Percentiles rank a stretch among this genome's conserved stretches.
Conservation (phyloP, 768 basidiomycete genomes). For the Cystofilobasidium bisporidii region DNA sequence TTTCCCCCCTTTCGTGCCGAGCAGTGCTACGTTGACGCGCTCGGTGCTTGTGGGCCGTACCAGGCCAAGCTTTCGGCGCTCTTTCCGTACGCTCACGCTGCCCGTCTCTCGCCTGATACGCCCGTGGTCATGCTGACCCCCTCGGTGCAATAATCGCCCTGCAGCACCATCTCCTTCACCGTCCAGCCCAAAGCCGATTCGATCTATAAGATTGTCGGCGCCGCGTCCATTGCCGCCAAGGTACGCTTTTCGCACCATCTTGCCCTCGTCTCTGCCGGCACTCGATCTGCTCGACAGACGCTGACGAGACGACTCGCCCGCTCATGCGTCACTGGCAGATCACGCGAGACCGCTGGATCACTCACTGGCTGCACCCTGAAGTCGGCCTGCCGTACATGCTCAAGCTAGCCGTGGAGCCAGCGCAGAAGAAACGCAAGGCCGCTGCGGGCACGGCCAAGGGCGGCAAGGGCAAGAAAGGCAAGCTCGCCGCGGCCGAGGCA, state of each 20-base stretch:
- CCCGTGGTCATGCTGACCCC: too few relatives aligned
- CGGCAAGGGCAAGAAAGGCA: constrained; percentile 25
- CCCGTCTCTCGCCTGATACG: too few relatives aligned
- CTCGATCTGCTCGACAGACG: too few relatives aligned
- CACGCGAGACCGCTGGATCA: constrained; percentile 26
- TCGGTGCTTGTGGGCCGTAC: constrained; percentile 78
- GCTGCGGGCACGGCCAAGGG: constrained; percentile 24
- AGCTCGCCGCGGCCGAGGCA: constrained; percentile 28
- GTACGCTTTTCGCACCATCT: too few relatives aligned
- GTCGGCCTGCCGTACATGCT: constrained; percentile 5
- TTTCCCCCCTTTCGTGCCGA: constrained; percentile 10
- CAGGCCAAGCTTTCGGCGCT: constrained; percentile 66
- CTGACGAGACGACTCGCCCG: too few relatives aligned
- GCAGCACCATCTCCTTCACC: constrained; percentile 65
- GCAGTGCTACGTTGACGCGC: constrained; percentile 87
- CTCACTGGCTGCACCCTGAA: constrained; percentile 28
- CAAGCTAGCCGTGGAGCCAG: constrained; percentile 7
- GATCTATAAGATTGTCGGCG: constrained; percentile 93
- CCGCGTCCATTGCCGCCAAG: constrained; percentile 96
- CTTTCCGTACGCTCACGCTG: constrained; percentile 63
- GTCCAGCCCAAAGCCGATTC: constrained; percentile 88
- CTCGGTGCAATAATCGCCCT: too few relatives aligned
- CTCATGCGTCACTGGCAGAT: constrained; percentile 4
- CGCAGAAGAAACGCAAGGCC: constrained; percentile 16
- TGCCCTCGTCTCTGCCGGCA: too few relatives aligned